Conservation (phyloP, 495 filamentous ascomycete genomes). For the Choiromyces venosus region DNA sequence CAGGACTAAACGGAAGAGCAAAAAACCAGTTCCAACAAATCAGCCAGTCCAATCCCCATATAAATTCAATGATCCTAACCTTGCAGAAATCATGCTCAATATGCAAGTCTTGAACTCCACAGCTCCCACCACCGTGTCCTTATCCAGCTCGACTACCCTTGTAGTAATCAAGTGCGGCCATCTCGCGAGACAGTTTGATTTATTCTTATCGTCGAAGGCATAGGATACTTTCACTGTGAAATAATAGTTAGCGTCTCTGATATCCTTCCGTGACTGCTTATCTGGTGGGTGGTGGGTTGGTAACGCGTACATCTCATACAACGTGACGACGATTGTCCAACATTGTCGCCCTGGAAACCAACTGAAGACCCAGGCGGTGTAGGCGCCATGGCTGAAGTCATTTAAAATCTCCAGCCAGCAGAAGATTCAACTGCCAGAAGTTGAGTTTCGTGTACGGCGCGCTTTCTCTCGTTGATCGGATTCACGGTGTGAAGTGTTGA, state of each 20-base stretch:
- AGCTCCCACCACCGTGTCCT: constrained; percentile 71
- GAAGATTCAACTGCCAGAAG: constrained; percentile 19
- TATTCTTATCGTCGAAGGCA: constrained; percentile 85
- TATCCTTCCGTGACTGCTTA: constrained; percentile 17
- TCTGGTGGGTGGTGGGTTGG: neutral
- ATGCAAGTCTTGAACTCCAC: constrained; percentile 87
- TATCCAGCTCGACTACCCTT: constrained; percentile 73
- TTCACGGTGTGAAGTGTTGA: neutral
- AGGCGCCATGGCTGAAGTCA: constrained; percentile 35
- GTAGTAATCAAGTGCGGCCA: constrained; percentile 76
- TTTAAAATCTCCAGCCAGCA: constrained; percentile 29
- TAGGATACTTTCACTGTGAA: constrained; percentile 86
- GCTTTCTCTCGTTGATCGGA: neutral
- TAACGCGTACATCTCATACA: constrained; percentile 38
- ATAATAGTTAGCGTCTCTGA: constrained; percentile 19
- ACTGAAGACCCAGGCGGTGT: constrained; percentile 33
- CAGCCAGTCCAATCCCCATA: constrained; percentile 20
- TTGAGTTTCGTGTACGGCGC: constrained; percentile 11
- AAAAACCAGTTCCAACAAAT: constrained; percentile 30
- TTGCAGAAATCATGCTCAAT: constrained; percentile 72
- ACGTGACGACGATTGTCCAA: constrained; percentile 16
- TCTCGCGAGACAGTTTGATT: constrained; percentile 85
- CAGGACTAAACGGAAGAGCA: constrained; percentile 61
- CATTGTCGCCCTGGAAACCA: constrained; percentile 20
- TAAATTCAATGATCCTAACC: constrained; percentile 45